phyloP scores from a whole-genome alignment of 768 basidiomycete genomes.

The Boletus sp. region DNA sequence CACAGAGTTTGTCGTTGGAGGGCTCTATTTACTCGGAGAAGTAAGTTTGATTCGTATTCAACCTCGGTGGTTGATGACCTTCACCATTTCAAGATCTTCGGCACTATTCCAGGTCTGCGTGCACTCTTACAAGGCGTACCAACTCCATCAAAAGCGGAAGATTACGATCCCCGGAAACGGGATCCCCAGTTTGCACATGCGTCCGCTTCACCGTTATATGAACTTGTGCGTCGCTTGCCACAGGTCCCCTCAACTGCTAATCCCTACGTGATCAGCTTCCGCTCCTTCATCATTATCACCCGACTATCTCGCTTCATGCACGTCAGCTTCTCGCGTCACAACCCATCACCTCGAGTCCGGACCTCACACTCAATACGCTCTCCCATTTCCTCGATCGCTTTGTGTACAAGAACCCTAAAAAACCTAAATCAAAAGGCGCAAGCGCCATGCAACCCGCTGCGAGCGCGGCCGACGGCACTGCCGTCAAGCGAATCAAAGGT shows the following conservation, averaged over 20 bases:
- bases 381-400: conserved; percentile 96
- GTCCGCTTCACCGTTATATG: conserved; percentile 79
- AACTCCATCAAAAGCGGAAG: conserved; percentile 27
- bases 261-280: conserved; percentile 52
- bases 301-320: conserved; percentile 83
- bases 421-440: conserved; percentile 64
- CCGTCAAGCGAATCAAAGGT: conserved; percentile 71
- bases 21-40: conserved; percentile 84
- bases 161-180: conserved; percentile 86
- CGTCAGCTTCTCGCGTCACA: conserved; percentile 72
- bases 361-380: conserved; percentile 90
- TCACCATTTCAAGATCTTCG: conserved; percentile 44
- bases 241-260: background rate
- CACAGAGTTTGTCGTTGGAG: conserved; percentile 86
- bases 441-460: conserved; percentile 97
- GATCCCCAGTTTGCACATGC: conserved; percentile 88
- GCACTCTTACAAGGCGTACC: conserved; percentile 40
- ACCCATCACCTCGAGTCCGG: conserved; percentile 78
- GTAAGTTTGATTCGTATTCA: conserved; percentile 41
- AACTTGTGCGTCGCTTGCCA: conserved; percentile 60
- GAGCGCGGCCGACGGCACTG: conserved; percentile 53
- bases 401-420: conserved; percentile 95
- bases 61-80: background rate
- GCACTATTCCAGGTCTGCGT: conserved; percentile 44
- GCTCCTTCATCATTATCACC: conserved; percentile 85